Percentiles rank a stretch among this genome's conserved stretches.
These are phyloP conservation scores for Lichtheimia corymbifera DNA, from an alignment of 371 early-diverging fungal genomes.

Conservation along the genomic window DNA sequence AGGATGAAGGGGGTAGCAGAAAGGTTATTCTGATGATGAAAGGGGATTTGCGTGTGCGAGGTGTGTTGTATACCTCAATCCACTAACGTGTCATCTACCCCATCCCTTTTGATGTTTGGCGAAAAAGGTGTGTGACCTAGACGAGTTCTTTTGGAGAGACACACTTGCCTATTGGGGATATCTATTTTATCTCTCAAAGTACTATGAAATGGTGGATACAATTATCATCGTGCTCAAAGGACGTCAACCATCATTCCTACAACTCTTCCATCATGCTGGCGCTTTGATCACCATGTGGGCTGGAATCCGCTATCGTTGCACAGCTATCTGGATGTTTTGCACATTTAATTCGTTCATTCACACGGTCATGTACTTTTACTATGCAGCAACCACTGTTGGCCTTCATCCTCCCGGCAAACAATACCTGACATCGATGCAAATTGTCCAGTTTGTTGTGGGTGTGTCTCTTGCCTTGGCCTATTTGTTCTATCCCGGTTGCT, in stretches of 20 bases:
- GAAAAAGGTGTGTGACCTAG: conserved; percentile 66
- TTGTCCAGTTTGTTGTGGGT: conserved; percentile 85
- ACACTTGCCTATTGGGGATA: conserved; percentile 77
- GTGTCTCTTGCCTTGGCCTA: conserved; percentile 67
- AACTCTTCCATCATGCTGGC: conserved; percentile 88
- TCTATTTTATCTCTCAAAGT: conserved; percentile 85
- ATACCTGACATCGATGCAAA: conserved; percentile 82
- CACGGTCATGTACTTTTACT: conserved; percentile 89
- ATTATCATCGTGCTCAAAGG: conserved; percentile 82
- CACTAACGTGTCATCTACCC: no score
- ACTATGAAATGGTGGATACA: conserved; percentile 87
- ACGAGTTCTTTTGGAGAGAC: conserved; percentile 66
- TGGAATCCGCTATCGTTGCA: conserved; percentile 69
- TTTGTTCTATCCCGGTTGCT: conserved; percentile 66
- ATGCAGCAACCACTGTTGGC: conserved; percentile 75
- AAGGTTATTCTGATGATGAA: neutral
- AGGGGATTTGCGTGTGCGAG: neutral
- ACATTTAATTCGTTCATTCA: conserved; percentile 88
- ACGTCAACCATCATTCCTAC: conserved; percentile 76
- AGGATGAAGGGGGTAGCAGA: neutral
- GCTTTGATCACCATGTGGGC: conserved; percentile 85
- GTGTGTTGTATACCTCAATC: no score
- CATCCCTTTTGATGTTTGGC: no score
- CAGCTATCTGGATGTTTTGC: conserved; percentile 86
- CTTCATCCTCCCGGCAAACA: conserved; percentile 80